These are phyloP conservation scores for Solanum gracilifrons DNA, from an alignment of 257 asterid species.

Conservation along the genomic window DNA sequence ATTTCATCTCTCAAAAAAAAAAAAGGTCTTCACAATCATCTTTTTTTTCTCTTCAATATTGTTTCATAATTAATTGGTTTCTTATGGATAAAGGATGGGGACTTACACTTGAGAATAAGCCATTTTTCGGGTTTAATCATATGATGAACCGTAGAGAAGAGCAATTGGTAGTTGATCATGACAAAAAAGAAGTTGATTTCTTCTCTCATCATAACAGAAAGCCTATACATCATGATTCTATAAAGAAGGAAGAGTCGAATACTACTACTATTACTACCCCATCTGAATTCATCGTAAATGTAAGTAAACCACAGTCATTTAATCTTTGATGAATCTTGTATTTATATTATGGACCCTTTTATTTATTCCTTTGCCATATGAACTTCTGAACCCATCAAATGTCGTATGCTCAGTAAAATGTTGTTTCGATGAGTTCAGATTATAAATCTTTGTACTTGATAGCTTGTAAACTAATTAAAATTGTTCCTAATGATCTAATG, in stretches of 20 bases:
- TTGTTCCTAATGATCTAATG: not conserved
- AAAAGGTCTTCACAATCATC: not conserved
- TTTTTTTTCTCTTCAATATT: no score
- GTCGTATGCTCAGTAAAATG: no score
- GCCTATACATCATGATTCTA: not conserved
- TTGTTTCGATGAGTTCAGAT: no score
- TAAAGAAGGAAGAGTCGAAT: constrained; percentile 38
- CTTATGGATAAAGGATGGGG: constrained; percentile 83
- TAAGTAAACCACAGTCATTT: constrained; percentile 15
- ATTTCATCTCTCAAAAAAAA: constrained; percentile 9
- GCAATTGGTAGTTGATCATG: constrained; percentile 8
- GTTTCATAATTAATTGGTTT: not conserved
- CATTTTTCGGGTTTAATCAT: constrained; percentile 33
- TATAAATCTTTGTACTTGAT: not conserved
- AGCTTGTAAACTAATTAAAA: not conserved
- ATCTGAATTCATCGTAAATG: constrained; percentile 33
- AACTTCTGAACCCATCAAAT: no score
- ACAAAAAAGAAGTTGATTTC: constrained; percentile 54
- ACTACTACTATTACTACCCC: not conserved
- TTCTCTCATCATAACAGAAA: constrained; percentile 48
- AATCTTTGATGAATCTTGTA: not conserved
- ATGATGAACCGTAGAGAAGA: constrained; percentile 28
- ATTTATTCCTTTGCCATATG: no score
- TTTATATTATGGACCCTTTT: no score
- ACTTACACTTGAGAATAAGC: constrained; percentile 49